Conservation (phyloP, 2,329 filamentous ascomycete genomes). For the Fusarium ramigenum region DNA sequence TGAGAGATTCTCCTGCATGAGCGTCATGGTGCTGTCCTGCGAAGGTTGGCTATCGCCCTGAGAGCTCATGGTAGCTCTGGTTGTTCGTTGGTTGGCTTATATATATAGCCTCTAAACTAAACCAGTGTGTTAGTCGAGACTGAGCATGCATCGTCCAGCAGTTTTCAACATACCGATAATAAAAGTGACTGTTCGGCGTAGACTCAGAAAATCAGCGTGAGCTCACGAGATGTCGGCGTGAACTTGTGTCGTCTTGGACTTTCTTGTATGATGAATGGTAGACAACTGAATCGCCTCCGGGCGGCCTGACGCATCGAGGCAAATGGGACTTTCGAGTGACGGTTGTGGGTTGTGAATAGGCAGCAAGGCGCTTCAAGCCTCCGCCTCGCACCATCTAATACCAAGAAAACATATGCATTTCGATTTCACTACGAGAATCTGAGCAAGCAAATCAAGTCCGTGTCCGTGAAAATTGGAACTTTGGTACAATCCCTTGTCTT, state of each 20-base stretch:
- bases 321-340: conserved; percentile 1
- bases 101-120: background rate
- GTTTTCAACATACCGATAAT: background rate
- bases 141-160: background rate
- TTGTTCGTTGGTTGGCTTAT: background rate
- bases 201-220: conserved; percentile 3
- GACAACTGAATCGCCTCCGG: background rate
- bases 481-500: conserved; percentile 7
- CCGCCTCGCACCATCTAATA: conserved; percentile 17
- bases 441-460: background rate
- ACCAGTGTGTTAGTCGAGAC: background rate
- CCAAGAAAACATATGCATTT: background rate
- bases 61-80: conserved; percentile 39
- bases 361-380: conserved; percentile 35
- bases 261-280: conserved; percentile 4
- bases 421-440: background rate
- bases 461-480: conserved; percentile 17
- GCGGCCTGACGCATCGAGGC: conserved; percentile 18
- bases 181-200: conserved; percentile 10
- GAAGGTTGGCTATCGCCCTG: conserved; percentile 48
- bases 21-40: conserved; percentile 49
- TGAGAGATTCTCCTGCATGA: conserved; percentile 48
- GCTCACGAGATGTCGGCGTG: conserved; percentile 2
- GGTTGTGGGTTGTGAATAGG: conserved; percentile 28
- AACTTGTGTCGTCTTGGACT: conserved; percentile 1